Base-by-base conservation (phyloP, 176 grass and related monocot species). In the Oryza longistaminata region DNA sequence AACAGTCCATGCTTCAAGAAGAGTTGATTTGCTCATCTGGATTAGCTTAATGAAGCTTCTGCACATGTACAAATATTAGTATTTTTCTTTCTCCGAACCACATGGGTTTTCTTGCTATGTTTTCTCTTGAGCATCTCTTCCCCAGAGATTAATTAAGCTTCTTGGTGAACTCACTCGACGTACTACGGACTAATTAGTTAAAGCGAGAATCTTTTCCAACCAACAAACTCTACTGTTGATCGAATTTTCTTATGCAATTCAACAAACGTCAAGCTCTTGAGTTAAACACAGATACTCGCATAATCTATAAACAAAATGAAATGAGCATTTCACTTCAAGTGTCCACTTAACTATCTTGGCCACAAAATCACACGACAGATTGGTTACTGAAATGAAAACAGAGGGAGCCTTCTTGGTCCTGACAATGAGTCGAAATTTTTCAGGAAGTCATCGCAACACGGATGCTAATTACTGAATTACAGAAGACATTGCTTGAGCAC, bases 41-140 rank as follows among this genome's bases (percentile, higher is more conserved):
- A 75, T 90, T 92, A 87, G 77, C 74, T 89, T 77, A 90, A 75
- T 91, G 84, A 85, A 92, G 72, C 73, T 83, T 92, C 81, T 79
- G 68, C 73, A 82, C 76, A 83, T 92, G 78, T 64, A 73, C 16
- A 88, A 40, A n/a, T n/a, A n/a, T 50, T 48, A 61, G 58, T 68
- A 66, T 60, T 37, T 85, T 91, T 79, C 66, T 86, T 83, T 64
- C 45, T 90, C 24, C 71, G 60, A 83, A 77, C 48, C 75, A 86
- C 85, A 83, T 79, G 62, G 60, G n/a, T 48, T 83, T 71, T 29
- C 35, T 58, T 85, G 77, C 8, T 71, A 9, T 37, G 17, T 88
- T 77, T 55, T 76, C 62, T 70, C 58, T 81, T 66, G 27, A 55
- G 27, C 73, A 85, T 85, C 81, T 79, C 71, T 68, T 84, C 73